Percentiles rank a stretch among this genome's conserved stretches.
Conservation (phyloP, 805 yeast genomes). For the Clavispora phyllophila region DNA sequence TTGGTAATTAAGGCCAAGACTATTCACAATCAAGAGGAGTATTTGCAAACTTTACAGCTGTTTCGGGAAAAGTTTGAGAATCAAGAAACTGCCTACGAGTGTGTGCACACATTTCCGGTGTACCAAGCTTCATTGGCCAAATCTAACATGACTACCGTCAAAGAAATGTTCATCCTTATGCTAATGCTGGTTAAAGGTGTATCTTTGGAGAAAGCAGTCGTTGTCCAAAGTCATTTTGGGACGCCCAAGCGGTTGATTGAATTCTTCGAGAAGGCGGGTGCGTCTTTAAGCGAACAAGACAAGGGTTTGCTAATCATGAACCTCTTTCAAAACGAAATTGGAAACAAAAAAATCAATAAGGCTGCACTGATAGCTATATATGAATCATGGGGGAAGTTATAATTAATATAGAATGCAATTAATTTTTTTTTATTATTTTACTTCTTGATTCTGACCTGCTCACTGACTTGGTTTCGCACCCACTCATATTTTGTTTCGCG, state of each 20-base stretch:
- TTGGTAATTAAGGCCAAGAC: slow-evolving; percentile 49
- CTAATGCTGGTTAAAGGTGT: slow-evolving; percentile 78
- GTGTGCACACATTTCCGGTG: slow-evolving; percentile 29
- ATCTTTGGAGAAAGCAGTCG: slow-evolving; percentile 77
- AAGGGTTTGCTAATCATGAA: slow-evolving; percentile 23
- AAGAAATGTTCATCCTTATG: slow-evolving; percentile 71
- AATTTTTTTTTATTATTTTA: background rate
- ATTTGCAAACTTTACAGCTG: slow-evolving; percentile 32
- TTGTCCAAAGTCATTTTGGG: slow-evolving; percentile 63
- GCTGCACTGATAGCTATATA: slow-evolving; percentile 48
- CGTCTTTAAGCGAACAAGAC: slow-evolving; percentile 17
- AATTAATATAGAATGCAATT: background rate
- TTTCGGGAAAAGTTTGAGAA: slow-evolving; percentile 45
- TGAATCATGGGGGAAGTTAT: slow-evolving; percentile 49
- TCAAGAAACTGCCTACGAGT: slow-evolving; percentile 23
- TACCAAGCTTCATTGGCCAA: slow-evolving; percentile 72
- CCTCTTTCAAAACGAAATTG: slow-evolving; percentile 39
- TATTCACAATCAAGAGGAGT: slow-evolving; percentile 48
- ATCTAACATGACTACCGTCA: slow-evolving; percentile 61
- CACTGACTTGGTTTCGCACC: background rate
- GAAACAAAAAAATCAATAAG: slow-evolving; percentile 49
- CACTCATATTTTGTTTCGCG: background rate
- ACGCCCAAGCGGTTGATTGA: slow-evolving; percentile 63
- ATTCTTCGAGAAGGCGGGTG: slow-evolving; percentile 33
- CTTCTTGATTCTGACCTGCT: background rate